Evolutionary conservation across 257 asterid species (phyloP).

Genomic region (Dorcoceras hygrometricum): DNA sequence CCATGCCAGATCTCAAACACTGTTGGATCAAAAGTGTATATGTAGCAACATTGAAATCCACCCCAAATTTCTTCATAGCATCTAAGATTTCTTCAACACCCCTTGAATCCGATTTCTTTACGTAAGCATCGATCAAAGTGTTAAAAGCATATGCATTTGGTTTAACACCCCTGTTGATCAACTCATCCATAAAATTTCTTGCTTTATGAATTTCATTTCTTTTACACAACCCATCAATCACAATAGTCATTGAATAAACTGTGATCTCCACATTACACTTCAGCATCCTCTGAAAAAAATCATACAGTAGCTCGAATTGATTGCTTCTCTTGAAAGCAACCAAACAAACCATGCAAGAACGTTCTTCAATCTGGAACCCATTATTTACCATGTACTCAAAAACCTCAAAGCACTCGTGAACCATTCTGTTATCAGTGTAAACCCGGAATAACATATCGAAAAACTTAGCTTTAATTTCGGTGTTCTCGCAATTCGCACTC

Average conservation of each 20-base stretch:
- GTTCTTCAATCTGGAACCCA: constrained; percentile 60
- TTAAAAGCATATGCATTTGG: constrained; percentile 70
- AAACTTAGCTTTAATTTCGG: constrained; percentile 25
- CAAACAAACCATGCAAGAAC: constrained; percentile 79
- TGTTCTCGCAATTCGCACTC: constrained; percentile 28
- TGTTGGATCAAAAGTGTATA: constrained; percentile 55
- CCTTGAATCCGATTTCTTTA: constrained; percentile 42
- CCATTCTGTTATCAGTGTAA: constrained; percentile 38
- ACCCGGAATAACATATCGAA: constrained; percentile 56
- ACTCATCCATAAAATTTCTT: constrained; percentile 45
- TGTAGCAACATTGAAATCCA: constrained; percentile 54
- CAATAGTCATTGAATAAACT: constrained; percentile 71
- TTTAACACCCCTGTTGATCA: constrained; percentile 53
- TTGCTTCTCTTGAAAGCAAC: constrained; percentile 54
- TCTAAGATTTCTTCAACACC: constrained; percentile 44
- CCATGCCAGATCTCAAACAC: constrained; percentile 19
- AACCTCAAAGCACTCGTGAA: constrained; percentile 43
- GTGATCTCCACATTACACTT: constrained; percentile 61
- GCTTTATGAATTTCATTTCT: constrained; percentile 51
- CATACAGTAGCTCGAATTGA: constrained; percentile 39
- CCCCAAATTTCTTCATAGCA: constrained; percentile 59
- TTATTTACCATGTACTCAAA: constrained; percentile 45
- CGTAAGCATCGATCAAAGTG: constrained; percentile 59
- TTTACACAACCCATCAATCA: constrained; percentile 59
- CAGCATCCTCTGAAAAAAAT: constrained; percentile 65